Conservation (phyloP, 208 protist genomes). For the Trypanosoma mega region DNA sequence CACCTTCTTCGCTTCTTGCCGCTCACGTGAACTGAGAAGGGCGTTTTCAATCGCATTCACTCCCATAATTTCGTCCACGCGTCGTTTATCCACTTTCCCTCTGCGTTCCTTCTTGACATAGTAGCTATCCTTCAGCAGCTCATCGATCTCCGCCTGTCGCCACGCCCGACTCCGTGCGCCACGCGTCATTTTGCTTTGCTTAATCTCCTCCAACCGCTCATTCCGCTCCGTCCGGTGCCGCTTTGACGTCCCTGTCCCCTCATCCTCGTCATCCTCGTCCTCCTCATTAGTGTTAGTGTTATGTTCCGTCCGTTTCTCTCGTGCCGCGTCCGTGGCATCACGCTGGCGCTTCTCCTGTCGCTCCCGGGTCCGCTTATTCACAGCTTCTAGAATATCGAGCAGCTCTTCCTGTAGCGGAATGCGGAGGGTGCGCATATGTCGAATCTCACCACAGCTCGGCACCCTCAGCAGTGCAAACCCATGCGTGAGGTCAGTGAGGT, state of each 20-base stretch:
- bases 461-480: constrained; percentile 91
- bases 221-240: constrained; percentile 83
- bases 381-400: constrained; percentile 41
- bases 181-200: constrained; percentile 80
- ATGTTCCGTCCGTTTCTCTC: not conserved
- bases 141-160: constrained; percentile 85
- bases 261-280: constrained; percentile 18
- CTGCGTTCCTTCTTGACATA: constrained; percentile 89
- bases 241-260: constrained; percentile 32
- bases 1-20: constrained; percentile 68
- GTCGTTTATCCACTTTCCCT: constrained; percentile 52
- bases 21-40: constrained; percentile 78
- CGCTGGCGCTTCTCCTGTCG: constrained; percentile 41
- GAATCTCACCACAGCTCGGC: constrained; percentile 90
- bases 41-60: constrained; percentile 87
- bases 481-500: constrained; percentile 95
- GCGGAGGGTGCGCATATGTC: constrained; percentile 70
- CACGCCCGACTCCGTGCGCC: constrained; percentile 77
- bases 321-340: not conserved
- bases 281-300: constrained; percentile 8
- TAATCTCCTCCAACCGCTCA: constrained; percentile 81
- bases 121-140: constrained; percentile 89
- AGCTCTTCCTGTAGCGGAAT: constrained; percentile 89
- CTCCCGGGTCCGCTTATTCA: constrained; percentile 41
- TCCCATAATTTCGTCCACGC: constrained; percentile 83